These are phyloP conservation scores for Auriscalpium microsporum DNA, from an alignment of 768 basidiomycete species.

Conservation along the genomic window DNA sequence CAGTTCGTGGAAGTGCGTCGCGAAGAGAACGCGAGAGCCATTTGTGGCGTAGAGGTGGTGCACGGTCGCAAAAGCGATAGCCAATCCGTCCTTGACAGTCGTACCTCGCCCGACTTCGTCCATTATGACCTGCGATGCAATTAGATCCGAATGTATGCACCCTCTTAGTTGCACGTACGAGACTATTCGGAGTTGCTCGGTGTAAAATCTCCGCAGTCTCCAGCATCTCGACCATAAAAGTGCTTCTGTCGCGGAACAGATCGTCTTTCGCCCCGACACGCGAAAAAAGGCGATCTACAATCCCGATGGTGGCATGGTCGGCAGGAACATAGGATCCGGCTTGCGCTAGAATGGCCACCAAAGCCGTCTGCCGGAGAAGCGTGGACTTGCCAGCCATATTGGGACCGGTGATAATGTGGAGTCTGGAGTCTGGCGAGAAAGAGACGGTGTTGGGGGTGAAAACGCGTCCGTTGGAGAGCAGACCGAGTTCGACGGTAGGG, in stretches of 20 bases:
- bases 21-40: conserved; percentile 80
- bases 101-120: conserved; percentile 99
- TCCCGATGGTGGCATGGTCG: conserved; percentile 65
- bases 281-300: conserved; percentile 90
- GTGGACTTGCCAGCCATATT: conserved; percentile 98
- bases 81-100: conserved; percentile 83
- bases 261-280: conserved; percentile 94
- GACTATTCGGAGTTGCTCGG: conserved; percentile 72
- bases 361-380: conserved; percentile 81
- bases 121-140: conserved; percentile 76
- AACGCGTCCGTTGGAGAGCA: conserved; percentile 60
- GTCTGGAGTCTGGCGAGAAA: conserved; percentile 47
- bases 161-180: conserved; percentile 40
- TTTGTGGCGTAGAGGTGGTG: conserved; percentile 71
- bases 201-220: conserved; percentile 89
- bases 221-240: conserved; percentile 98
- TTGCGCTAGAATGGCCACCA: conserved; percentile 87
- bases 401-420: conserved; percentile 88
- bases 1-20: conserved; percentile 97
- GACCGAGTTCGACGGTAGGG: conserved; percentile 86
- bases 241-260: conserved; percentile 85
- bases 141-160: background rate
- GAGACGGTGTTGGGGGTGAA: conserved; percentile 81
- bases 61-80: conserved; percentile 87
- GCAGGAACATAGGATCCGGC: conserved; percentile 93